Evolutionary conservation across 106 monocot species (phyloP), one percentile per base, ranked within the genome.

Genomic region (Dioscorea zingiberensis): DNA sequence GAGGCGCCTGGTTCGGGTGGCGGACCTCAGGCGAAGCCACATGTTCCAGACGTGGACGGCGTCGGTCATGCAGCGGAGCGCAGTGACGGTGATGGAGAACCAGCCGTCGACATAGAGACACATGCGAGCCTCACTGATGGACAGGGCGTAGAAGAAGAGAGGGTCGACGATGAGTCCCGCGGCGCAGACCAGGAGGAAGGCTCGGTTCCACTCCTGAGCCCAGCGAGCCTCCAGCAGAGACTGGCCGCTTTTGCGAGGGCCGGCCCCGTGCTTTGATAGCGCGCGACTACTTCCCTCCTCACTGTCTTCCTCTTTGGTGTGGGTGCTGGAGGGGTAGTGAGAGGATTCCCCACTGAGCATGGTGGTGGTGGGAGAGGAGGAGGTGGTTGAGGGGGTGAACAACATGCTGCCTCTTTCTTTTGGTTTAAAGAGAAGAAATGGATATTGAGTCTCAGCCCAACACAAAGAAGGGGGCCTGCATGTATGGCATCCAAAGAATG

Each of bases 31-130:
- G 63, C 79, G 85, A 62, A 85, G 48, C 72, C 79, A 85, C 25
- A 82, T 67, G 85, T 88, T 85, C 74, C 93, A 88, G 4, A 78
- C 77, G 71, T 93, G 82, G 63, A 93, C 54, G 32, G 54, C 54
- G 53, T 93, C 93, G 18, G 79, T 70, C 85, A 85, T 80, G 83
- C 82, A 87, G 55, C 88, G 78, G 24, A 93, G 77, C 14, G 67
- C 65, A 28, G 87, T 93, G 46, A 93, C 83, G 18, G 85, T 64
- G 67, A 83, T 30, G 29, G 82, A 75, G 65, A 88, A 83, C 93
- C 93, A 93, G 7, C 93, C 93, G 74, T 93, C 93, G 45, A 93
- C 27, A 58, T 88, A 93, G 15, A 93, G 55, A 70, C 93, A 93
- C 82, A 80, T 77, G 66, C 82, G 47, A 18, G 80, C 63, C 21